Evolutionary conservation across 1,139 yeast species (phyloP).

Genomic region (Scheffersomyces parashehatae): DNA sequence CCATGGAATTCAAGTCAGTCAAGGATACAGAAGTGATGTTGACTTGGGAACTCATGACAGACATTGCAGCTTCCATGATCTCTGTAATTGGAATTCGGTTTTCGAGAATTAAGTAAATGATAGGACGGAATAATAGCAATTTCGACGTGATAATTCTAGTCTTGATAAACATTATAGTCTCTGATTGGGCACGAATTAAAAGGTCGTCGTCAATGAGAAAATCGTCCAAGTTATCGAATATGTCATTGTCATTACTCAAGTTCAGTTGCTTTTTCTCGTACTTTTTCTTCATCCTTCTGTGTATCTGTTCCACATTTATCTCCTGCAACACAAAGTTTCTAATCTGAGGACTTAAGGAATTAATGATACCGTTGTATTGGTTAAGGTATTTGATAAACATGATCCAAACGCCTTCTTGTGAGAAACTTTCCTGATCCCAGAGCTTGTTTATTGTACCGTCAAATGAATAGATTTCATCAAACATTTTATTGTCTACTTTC

Average conservation of each 20-base stretch:
- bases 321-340: slow-evolving; percentile 37
- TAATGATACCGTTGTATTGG: slow-evolving; percentile 43
- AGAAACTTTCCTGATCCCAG: slow-evolving; percentile 34
- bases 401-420: slow-evolving; percentile 26
- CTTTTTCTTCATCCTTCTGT: slow-evolving; percentile 28
- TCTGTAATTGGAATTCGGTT: slow-evolving; percentile 26
- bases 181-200: slow-evolving; percentile 37
- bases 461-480: slow-evolving; percentile 36
- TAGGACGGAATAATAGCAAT: slow-evolving; percentile 35
- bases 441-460: slow-evolving; percentile 12
- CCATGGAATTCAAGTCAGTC: slow-evolving; percentile 2
- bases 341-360: slow-evolving; percentile 36
- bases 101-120: slow-evolving; percentile 34
- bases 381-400: slow-evolving; percentile 36
- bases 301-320: slow-evolving; percentile 34
- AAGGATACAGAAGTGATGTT: slow-evolving; percentile 3
- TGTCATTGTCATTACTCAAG: slow-evolving; percentile 10
- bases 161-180: slow-evolving; percentile 41
- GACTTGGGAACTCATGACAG: slow-evolving; percentile 13
- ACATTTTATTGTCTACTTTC: slow-evolving; percentile 46
- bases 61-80: slow-evolving; percentile 14
- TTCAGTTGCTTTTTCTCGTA: slow-evolving; percentile 16
- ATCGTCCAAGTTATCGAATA: slow-evolving; percentile 31
- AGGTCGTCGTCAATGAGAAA: slow-evolving; percentile 38
- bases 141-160: slow-evolving; percentile 39